Evolutionary conservation across 2,329 filamentous ascomycete genomes (phyloP), one percentile per base, ranked within the genome.

Genomic region (Xylariales sp.): DNA sequence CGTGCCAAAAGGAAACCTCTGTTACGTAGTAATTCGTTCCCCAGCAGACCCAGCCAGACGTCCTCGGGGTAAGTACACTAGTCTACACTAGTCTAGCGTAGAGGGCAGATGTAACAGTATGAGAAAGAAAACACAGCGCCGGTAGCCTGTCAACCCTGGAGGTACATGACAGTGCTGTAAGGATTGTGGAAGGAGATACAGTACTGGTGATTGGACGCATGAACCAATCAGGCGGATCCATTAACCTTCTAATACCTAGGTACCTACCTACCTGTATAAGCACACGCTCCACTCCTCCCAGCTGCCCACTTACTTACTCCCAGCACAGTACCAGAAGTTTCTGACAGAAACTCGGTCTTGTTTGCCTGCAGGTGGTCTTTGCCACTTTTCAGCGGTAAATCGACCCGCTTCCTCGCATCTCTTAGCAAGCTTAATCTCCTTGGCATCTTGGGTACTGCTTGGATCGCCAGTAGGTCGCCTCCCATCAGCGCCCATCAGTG

Each of bases 71-170:
- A 65, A 10, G 36, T 39, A 39, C 12, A 10, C 36, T 36, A 8
- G 34, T 36, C 4, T 36, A 8, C 4, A 36, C 8, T 4, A 9
- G 34, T 36, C 34, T 39, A 10, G 30, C 36, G 36, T 43, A 45
- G 62, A 54, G 59, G 55, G 62, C 63, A 43, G 60, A 69, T 70
- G 63, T 49, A n/a, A 63, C 69, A 64, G 69, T 70, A 63, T 63
- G 63, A 64, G 50, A 16, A 32, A 16, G 16, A 56, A 65, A 48
- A 69, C 64, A 61, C 56, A 64, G 60, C 52, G 36, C 52, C 62
- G 58, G 64, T 61, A 57, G 64, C 53, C 56, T 68, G 56, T 65
- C 58, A 53, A 45, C 30, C 48, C 34, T 49, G 41, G 39, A 41
- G 39, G 39, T 41, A 41, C 39, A 41, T 39, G 12, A 9, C 36